Conservation (phyloP, 116 monocot species). For the Phalaenopsis hybrid region DNA sequence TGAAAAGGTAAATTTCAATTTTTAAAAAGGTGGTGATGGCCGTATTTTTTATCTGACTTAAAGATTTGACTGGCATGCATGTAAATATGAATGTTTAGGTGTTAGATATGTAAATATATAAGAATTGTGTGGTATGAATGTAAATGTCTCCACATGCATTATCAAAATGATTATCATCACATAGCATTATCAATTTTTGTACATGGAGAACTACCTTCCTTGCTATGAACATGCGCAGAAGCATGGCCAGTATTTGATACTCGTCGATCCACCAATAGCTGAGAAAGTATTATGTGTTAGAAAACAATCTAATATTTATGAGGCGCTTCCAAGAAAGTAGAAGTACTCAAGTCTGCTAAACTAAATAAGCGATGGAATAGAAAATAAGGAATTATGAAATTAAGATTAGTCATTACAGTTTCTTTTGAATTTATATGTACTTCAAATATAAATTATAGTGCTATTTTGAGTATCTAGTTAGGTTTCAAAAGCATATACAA, state of each 20-base stretch:
- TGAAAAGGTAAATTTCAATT: too few species aligned
- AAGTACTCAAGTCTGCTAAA: background rate
- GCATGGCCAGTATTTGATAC: conserved; percentile 24
- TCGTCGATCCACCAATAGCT: conserved; percentile 52
- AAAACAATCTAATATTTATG: background rate
- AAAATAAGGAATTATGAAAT: background rate
- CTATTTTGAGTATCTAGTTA: background rate
- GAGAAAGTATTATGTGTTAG: conserved; percentile 9
- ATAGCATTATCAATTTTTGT: background rate
- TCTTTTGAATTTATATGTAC: background rate
- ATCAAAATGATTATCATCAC: background rate
- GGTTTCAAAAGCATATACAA: background rate
- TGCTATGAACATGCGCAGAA: conserved; percentile 32
- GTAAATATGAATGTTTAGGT: too few species aligned
- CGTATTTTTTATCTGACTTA: too few species aligned
- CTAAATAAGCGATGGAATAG: background rate
- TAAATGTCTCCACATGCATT: background rate
- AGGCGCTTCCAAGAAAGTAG: background rate
- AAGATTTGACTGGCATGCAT: too few species aligned
- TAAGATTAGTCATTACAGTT: background rate
- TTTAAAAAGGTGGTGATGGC: background rate
- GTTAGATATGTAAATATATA: too few species aligned
- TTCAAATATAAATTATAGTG: background rate
- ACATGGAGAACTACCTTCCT: conserved; percentile 21
- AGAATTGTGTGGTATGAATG: too few species aligned